phyloP scores from a whole-genome alignment of 257 asterid genomes.

The Thymus mandschuricus region DNA sequence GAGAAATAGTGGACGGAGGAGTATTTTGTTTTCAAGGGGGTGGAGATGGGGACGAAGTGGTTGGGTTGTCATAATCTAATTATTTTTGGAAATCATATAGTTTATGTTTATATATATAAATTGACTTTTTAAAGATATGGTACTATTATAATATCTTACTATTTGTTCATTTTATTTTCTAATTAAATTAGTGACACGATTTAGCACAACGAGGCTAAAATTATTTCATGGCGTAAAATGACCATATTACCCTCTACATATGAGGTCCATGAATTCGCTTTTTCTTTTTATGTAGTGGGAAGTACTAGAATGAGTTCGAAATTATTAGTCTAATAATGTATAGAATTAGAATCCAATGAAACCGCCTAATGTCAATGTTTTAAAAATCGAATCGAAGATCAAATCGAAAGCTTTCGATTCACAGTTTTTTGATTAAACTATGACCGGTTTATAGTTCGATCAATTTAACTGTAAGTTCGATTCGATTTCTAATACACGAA shows the following conservation, averaged over 20 bases:
- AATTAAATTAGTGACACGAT: neutral
- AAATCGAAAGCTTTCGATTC: too few relatives aligned
- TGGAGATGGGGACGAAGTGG: slow-evolving; percentile 30
- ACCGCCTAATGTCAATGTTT: neutral
- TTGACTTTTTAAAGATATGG: neutral
- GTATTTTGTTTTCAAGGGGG: neutral
- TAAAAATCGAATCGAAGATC: too few relatives aligned
- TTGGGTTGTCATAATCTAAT: slow-evolving; percentile 37
- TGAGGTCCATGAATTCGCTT: too few relatives aligned
- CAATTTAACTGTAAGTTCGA: too few relatives aligned
- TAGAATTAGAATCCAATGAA: slow-evolving; percentile 23
- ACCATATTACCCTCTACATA: neutral
- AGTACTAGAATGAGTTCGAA: neutral
- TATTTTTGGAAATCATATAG: slow-evolving; percentile 28
- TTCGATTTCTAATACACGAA: too few relatives aligned
- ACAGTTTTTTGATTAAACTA: too few relatives aligned
- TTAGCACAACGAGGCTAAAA: neutral
- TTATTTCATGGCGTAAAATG: too few relatives aligned
- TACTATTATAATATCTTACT: neutral
- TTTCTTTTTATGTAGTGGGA: too few relatives aligned
- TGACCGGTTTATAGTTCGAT: too few relatives aligned
- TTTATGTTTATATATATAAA: too few relatives aligned
- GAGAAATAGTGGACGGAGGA: too few relatives aligned
- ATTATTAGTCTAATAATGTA: neutral
- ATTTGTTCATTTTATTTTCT: slow-evolving; percentile 5